Evolutionary conservation across 192 early-diverging fungal species (phyloP).

Genomic region (Podila minutissima): DNA sequence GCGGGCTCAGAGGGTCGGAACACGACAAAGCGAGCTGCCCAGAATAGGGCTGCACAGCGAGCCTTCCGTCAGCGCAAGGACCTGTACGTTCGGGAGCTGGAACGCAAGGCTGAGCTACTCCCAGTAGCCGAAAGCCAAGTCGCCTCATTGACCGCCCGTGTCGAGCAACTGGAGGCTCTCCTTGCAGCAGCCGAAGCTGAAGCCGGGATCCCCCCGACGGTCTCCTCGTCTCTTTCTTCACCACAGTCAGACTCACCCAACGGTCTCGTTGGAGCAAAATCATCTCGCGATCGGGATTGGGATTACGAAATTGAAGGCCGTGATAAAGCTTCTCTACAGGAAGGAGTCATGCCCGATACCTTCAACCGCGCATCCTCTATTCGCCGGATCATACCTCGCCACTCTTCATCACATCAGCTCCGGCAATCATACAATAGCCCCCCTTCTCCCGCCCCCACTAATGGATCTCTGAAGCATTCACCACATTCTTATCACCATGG

Average conservation of each 20-base stretch:
- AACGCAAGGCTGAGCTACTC: constrained; percentile 67
- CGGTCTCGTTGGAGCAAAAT: not conserved
- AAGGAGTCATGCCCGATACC: not conserved
- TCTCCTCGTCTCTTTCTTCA: constrained; percentile 16
- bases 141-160: constrained; percentile 13
- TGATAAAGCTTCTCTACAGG: too few relatives aligned
- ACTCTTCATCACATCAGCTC: constrained; percentile 36
- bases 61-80: constrained; percentile 90
- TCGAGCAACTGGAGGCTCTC: constrained; percentile 21
- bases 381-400: constrained; percentile 2
- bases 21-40: constrained; percentile 79
- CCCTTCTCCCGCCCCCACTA: constrained; percentile 27
- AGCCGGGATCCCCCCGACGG: not conserved
- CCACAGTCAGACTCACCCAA: not conserved
- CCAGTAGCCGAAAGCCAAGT: constrained; percentile 22
- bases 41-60: constrained; percentile 92
- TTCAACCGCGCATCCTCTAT: not conserved
- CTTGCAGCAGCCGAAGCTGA: constrained; percentile 4
- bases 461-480: constrained; percentile 22
- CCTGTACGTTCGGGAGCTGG: constrained; percentile 82
- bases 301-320: constrained; percentile 29
- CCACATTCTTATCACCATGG: constrained; percentile 5
- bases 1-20: constrained; percentile 21
- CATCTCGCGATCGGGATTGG: constrained; percentile 21
- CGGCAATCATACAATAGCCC: constrained; percentile 29